These are phyloP conservation scores for Rhododendron kiyosumense DNA, from an alignment of 148 eudicot genomes.

Conservation along the genomic window DNA sequence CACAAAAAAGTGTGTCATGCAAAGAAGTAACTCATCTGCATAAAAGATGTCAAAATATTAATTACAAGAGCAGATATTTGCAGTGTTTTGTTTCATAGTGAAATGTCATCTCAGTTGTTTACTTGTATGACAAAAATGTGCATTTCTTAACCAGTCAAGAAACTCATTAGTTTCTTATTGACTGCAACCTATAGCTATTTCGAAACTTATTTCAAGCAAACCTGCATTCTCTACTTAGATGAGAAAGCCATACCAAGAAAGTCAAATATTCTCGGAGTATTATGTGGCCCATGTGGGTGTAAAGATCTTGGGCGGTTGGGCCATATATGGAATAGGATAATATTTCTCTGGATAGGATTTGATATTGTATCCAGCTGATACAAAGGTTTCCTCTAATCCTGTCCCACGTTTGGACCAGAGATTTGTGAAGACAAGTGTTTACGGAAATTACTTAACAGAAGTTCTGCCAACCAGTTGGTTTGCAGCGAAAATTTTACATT, in stretches of 20 bases:
- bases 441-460: neutral
- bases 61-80: neutral
- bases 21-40: conserved; percentile 26
- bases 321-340: neutral
- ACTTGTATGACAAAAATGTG: neutral
- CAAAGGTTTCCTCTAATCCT: neutral
- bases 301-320: neutral
- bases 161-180: neutral
- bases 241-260: neutral
- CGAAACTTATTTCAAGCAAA: neutral
- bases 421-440: neutral
- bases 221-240: neutral
- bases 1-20: conserved; percentile 14
- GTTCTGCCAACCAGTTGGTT: neutral
- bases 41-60: neutral
- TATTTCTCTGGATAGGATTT: neutral
- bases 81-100: neutral
- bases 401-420: neutral
- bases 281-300: neutral
- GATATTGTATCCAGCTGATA: neutral
- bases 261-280: neutral
- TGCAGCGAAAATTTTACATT: neutral
- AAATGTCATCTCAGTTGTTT: neutral
- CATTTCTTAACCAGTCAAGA: neutral
- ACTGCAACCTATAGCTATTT: neutral